Evolutionary conservation across 495 filamentous ascomycete species (phyloP), one percentile per base, ranked within the genome.

Genomic region (Lepidopterella palustris): DNA sequence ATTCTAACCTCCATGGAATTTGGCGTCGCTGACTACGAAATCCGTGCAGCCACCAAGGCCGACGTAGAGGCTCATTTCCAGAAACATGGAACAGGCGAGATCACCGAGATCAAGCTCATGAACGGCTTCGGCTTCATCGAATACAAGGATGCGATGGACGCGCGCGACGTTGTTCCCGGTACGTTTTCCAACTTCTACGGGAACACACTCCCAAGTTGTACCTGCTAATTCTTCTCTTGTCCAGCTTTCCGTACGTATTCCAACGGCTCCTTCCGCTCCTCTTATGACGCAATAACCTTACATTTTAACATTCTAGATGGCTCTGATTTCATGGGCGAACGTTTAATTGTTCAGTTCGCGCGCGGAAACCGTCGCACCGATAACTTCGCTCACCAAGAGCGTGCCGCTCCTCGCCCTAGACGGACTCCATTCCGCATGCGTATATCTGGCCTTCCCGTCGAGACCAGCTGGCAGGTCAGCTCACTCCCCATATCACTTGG

Each of bases 381-480:
- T 75, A 80, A 76, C 63, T 86, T 85, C 72, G 78, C 80, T 70
- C 81, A 80, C 70, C 80, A 81, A 47, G 87, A 96, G 71, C 89
- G 90, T 70, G 84, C 79, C 58, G 84, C 87, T 68, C 93, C 93
- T 65, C 91, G 95, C 68, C 92, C 93, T 40, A 85, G 93, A 64
- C 92, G 93, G 71, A 98, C 95, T 66, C 85, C 89, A 59, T 90
- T 88, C 74, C 90, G 93, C 71, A 97, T 98, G 93, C 84, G 90
- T 74, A 92, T 98, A 68, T 88, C 88, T 81, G 92, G 91, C 78
- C 91, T 98, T 77, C 92, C 92, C 69, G 81, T 81, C 76, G 95
- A 97, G 80, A 97, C 95, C 80, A 96, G 91, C 83, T 98, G 93
- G 93, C 93, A 98, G 93, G 93, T 98, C 88, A 95, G 93, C 88